Base-by-base conservation (phyloP, 106 monocot genomes). In the Amphibolis antarctica region DNA sequence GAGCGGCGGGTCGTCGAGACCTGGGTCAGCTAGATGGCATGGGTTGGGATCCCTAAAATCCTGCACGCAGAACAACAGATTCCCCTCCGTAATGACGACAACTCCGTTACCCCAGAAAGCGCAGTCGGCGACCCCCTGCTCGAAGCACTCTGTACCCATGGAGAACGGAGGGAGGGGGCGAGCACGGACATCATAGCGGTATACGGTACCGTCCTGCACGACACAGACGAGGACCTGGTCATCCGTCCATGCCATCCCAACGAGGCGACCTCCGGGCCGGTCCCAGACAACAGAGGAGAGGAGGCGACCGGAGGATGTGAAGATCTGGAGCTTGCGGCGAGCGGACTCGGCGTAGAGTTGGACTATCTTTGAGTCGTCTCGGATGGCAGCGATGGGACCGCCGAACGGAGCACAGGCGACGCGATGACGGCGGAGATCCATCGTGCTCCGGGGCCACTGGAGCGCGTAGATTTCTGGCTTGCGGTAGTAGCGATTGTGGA, bases 311-410 rank as follows among this genome's bases (percentile, higher is more conserved):
- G 96, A 48, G 60, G 89, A 84, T 65, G 72, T 66, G 82, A 90
- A 96, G 60, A 96, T 62, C 63, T 67, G 86, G 71, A 96, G 96
- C 55, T 74, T 65, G 62, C 86, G 86, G 56, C 96, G 89, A 31
- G 96, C 89, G 21, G 96, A 84, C 76, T 96, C 96, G 48, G 86
- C 72, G 62, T 66, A 66, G 59, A 96, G 82, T 72, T 90, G 96
- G 10, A 96, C 90, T 66, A 96, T 84, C 80, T 96, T 96, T 55
- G 96, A 90, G 60, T 96, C 96, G 69, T 96, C 96, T 27, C 96
- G 79, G 66, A 96, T 90, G 63, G 84, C 84, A 42, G 96, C 96
- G 79, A 90, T 80, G 19, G 90, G 96, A 43, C 90, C 96, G 22
- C 84, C 89, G 70, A 90, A 96, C 42, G 90, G 82, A 26, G 96